Base-by-base conservation (phyloP, 345 rosid genomes). In the Luvunga scandens region DNA sequence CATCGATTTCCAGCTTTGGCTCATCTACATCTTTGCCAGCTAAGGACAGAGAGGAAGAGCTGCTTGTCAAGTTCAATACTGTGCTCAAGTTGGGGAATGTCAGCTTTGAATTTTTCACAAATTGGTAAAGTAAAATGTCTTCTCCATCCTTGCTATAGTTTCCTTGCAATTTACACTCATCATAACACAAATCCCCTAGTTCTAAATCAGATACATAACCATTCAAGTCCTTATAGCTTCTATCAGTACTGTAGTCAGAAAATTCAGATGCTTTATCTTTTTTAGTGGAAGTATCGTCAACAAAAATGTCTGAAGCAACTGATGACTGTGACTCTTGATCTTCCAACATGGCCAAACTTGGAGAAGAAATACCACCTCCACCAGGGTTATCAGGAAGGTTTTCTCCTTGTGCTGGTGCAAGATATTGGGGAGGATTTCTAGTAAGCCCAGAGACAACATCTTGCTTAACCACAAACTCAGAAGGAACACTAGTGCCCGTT, bases 1-100 rank as follows among this genome's bases (percentile, higher is more conserved):
- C 85, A 21, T 87, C 82, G 25, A 93, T 86, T 77, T 91, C 95
- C 72, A 76, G 42, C 89, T 88, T 88, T 30, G 90, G 85, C 80
- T 88, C 91, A 13, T 87, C 82, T 36, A 72, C 75, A 67, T 86
- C 89, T 73, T 83, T 79, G 59, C 83, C 83, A 2, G 45, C 57
- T 18, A 53, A 57, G 25, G 80, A 72, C 38, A 74, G 76, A 9
- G 87, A 83, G 18, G 86, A 79, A 71, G 81, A 83, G 48, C 79
- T 85, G 82, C 86, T 84, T 30, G 82, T 77, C 64, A 87, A 64
- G 84, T 88, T 86, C 73, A 70, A 74, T 27, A 62, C 69, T 76
- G 80, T 79, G 6, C 76, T 66, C 34, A 79, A 62, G 62, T 87
- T 57, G 2, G 87, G 85, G 63, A 81, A 80, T 57, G 84, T 67